Evolutionary conservation across 306 rosid genomes (phyloP).

Genomic region (Malus orientalis): DNA sequence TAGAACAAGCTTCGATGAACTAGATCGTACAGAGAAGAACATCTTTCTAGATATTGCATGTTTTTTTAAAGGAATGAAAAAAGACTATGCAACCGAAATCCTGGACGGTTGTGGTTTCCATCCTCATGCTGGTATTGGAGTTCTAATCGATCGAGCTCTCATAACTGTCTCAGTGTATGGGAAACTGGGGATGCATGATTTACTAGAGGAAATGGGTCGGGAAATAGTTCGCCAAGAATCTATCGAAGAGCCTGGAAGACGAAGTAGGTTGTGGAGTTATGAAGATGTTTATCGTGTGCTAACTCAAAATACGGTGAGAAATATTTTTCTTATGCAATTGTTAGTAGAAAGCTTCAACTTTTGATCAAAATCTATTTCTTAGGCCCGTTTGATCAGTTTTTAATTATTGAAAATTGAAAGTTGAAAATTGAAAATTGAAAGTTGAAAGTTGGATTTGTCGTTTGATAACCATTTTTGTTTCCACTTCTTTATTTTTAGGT

Average conservation of each 20-base stretch:
- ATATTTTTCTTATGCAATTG: neutral
- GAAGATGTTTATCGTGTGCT: conserved; percentile 2
- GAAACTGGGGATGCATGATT: neutral
- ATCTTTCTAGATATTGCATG: no score
- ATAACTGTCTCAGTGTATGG: neutral
- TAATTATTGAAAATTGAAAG: no score
- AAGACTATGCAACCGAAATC: conserved; percentile 7
- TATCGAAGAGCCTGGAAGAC: neutral
- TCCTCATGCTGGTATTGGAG: conserved; percentile 18
- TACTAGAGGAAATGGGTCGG: neutral
- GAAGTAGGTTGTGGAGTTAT: neutral
- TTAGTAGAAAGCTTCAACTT: neutral
- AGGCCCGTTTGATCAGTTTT: no score
- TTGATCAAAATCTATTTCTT: no score
- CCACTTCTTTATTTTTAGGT: no score
- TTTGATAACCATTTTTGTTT: no score
- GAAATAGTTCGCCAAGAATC: neutral
- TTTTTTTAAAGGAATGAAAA: conserved; percentile 25
- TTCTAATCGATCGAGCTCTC: conserved; percentile 25
- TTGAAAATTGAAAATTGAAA: no score
- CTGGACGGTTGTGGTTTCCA: conserved; percentile 13
- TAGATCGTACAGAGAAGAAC: conserved; percentile 11
- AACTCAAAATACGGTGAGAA: neutral
- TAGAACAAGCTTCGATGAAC: conserved; percentile 12
- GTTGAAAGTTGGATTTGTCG: no score